phyloP scores from a whole-genome alignment of 495 filamentous ascomycete species.

The Xylaria cubensis region DNA sequence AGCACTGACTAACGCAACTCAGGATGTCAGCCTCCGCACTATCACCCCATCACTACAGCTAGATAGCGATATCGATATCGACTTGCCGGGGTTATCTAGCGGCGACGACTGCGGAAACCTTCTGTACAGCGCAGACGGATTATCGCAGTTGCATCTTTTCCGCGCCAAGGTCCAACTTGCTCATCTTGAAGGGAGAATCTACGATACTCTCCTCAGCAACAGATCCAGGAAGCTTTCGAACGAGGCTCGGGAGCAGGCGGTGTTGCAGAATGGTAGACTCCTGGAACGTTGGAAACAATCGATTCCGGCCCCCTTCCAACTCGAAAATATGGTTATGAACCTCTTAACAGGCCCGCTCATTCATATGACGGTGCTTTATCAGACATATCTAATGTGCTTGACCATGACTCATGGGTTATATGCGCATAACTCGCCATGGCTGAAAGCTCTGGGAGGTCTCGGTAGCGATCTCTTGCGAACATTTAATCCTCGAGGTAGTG shows the following conservation, averaged over 20 bases:
- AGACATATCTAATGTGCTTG: conserved; percentile 36
- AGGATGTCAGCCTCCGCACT: conserved; percentile 39
- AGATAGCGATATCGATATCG: conserved; percentile 41
- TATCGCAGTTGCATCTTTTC: conserved; percentile 37
- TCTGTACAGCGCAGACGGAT: conserved; percentile 36
- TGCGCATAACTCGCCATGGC: conserved; percentile 36
- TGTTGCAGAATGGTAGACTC: conserved; percentile 29
- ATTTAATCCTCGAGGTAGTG: conserved; percentile 19
- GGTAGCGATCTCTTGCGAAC: conserved; percentile 23
- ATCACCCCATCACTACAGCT: conserved; percentile 40
- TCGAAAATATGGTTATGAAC: conserved; percentile 30
- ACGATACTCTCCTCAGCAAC: conserved; percentile 41
- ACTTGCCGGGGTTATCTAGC: conserved; percentile 30
- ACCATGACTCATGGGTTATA: conserved; percentile 39
- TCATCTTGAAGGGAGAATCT: conserved; percentile 38
- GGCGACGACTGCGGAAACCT: conserved; percentile 32
- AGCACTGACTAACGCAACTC: conserved; percentile 1
- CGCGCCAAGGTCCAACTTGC: conserved; percentile 38
- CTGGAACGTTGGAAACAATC: conserved; percentile 37
- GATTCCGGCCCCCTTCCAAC: conserved; percentile 35
- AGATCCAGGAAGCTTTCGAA: conserved; percentile 34
- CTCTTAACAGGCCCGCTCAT: conserved; percentile 31
- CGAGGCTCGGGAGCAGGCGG: conserved; percentile 30
- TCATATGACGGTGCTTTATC: conserved; percentile 37
- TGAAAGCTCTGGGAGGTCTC: conserved; percentile 28